A percentile compares a stretch with the other conserved stretches of the same genome.
phyloP scores from a whole-genome alignment of 768 basidiomycete species.

The Strobilomyces dryophilus region DNA sequence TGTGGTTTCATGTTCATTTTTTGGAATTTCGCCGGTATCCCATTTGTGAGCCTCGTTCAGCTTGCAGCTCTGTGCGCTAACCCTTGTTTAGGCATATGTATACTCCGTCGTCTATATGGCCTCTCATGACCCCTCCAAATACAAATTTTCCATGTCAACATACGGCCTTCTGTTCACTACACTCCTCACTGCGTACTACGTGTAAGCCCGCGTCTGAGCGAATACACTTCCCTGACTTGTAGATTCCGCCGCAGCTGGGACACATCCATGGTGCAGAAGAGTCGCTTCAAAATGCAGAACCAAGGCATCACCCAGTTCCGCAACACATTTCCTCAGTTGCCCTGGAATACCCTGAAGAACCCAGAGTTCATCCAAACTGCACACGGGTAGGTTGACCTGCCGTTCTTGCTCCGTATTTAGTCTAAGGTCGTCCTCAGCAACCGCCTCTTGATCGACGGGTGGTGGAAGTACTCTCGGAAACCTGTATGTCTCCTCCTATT shows the following conservation, averaged over 20 bases:
- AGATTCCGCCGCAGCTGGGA: slow-evolving; percentile 64
- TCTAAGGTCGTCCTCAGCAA: slow-evolving; percentile 47
- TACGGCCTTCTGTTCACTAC: slow-evolving; percentile 72
- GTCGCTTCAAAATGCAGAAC: slow-evolving; percentile 95
- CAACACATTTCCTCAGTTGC: slow-evolving; percentile 91
- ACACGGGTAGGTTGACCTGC: slow-evolving; percentile 60
- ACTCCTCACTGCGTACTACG: slow-evolving; percentile 79
- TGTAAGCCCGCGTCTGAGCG: slow-evolving; percentile 43
- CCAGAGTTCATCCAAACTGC: slow-evolving; percentile 91
- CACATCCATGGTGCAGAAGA: slow-evolving; percentile 94
- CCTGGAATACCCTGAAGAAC: slow-evolving; percentile 75
- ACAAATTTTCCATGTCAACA: slow-evolving; percentile 76
- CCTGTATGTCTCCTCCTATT: slow-evolving; percentile 50
- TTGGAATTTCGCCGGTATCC: slow-evolving; percentile 94
- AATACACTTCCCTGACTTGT: not conserved
- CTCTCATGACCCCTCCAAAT: slow-evolving; percentile 83
- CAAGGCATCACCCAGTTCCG: slow-evolving; percentile 84
- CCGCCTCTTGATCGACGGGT: slow-evolving; percentile 85
- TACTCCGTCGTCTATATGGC: slow-evolving; percentile 99
- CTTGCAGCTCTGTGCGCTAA: not conserved
- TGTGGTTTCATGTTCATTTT: slow-evolving; percentile 99
- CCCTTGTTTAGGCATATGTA: slow-evolving; percentile 70
- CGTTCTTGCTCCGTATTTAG: not conserved
- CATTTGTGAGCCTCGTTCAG: slow-evolving; percentile 59
- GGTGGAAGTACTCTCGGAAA: slow-evolving; percentile 94